Percentiles rank a stretch among this genome's conserved stretches.
phyloP scores from a whole-genome alignment of 2,329 filamentous ascomycete species.

The Cladosporium sp. region DNA sequence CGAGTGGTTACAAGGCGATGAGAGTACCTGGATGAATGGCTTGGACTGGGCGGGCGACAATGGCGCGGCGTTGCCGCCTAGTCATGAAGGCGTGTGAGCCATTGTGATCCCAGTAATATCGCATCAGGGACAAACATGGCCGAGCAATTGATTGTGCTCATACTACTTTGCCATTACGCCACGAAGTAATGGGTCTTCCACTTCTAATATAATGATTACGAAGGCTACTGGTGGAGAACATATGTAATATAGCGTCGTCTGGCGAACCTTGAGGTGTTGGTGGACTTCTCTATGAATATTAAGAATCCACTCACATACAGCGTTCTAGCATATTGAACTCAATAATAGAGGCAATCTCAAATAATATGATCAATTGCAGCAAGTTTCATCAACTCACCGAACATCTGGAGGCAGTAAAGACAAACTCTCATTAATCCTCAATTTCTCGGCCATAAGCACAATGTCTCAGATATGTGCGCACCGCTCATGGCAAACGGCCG shows the following conservation, averaged over 20 bases:
- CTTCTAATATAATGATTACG: no score
- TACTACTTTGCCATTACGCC: background rate
- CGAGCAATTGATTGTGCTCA: background rate
- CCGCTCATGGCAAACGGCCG: background rate
- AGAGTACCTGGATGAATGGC: conserved; percentile 9
- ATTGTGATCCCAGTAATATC: background rate
- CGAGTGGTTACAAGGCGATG: conserved; percentile 8
- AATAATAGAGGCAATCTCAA: background rate
- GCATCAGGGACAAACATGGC: background rate
- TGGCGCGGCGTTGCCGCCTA: background rate
- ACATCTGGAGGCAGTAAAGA: background rate
- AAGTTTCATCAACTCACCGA: background rate
- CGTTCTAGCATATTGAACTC: background rate
- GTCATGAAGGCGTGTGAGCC: background rate
- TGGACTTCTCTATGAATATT: background rate
- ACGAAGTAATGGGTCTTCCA: background rate
- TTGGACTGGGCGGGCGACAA: conserved; percentile 6
- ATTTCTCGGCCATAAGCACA: background rate
- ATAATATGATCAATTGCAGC: no score
- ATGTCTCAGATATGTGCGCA: background rate
- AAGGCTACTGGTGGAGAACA: background rate
- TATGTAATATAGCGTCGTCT: background rate
- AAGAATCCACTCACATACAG: background rate
- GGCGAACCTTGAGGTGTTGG: background rate
- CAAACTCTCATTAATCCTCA: background rate